Percentiles rank a stretch among this genome's conserved stretches.
phyloP scores from a whole-genome alignment of 1,284 basidiomycete species.

The Fistulina hepatica region DNA sequence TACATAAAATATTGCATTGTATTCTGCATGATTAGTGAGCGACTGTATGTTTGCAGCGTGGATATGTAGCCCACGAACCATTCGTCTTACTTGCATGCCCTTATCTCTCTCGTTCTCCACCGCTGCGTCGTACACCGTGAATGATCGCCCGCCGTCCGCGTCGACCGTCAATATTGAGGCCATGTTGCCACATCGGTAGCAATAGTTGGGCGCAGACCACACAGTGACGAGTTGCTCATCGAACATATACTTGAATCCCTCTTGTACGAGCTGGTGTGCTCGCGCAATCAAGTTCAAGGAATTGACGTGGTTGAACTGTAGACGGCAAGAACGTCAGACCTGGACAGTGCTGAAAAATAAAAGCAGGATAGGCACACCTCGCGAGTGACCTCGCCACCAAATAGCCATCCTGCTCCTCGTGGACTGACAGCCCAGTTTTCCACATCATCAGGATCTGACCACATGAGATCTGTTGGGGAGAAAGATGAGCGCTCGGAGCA shows the following conservation, averaged over 20 bases:
- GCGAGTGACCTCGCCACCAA: constrained; percentile 76
- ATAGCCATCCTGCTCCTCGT: constrained; percentile 93
- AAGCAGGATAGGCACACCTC: constrained; percentile 43
- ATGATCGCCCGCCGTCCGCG: constrained; percentile 52
- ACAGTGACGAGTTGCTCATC: constrained; percentile 91
- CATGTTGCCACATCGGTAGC: constrained; percentile 73
- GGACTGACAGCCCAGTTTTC: constrained; percentile 95
- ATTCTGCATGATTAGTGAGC: no score
- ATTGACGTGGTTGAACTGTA: constrained; percentile 88
- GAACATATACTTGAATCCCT: constrained; percentile 98
- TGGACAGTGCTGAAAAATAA: not conserved
- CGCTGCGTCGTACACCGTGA: constrained; percentile 77
- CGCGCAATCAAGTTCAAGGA: constrained; percentile 76
- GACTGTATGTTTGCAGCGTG: no score
- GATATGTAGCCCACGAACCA: constrained; percentile 53
- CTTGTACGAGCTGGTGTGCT: constrained; percentile 92
- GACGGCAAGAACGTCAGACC: no score
- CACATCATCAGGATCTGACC: constrained; percentile 95
- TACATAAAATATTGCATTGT: no score
- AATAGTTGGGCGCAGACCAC: constrained; percentile 97
- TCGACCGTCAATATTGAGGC: constrained; percentile 67
- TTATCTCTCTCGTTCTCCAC: constrained; percentile 78
- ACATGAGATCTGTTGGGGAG: constrained; percentile 72
- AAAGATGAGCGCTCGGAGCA: not conserved
- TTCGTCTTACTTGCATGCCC: constrained; percentile 49